Evolutionary conservation across 768 basidiomycete species (phyloP).

Genomic region (Hemileccinum impolitum): DNA sequence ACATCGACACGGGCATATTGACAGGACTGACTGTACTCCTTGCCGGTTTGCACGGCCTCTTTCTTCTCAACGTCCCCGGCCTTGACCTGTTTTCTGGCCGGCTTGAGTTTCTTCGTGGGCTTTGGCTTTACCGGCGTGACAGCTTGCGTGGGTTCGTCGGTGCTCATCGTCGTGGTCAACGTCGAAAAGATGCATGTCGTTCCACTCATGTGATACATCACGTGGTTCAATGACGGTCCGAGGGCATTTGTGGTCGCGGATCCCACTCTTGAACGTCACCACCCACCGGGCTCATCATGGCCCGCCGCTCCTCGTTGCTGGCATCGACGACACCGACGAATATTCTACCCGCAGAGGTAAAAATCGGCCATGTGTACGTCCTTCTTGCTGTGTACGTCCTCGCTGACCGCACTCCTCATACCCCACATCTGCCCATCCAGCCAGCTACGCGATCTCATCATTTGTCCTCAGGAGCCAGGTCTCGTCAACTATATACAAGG

Average conservation of each 20-base stretch:
- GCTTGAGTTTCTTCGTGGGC: conserved; percentile 68
- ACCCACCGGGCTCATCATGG: conserved; percentile 34
- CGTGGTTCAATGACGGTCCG: conserved; percentile 21
- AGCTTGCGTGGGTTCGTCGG: conserved; percentile 22
- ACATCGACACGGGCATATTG: background rate
- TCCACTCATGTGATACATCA: conserved; percentile 21
- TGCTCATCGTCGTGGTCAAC: conserved; percentile 29
- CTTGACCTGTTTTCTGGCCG: conserved; percentile 92
- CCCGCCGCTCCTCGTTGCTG: conserved; percentile 44
- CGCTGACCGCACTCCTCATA: conserved; percentile 8
- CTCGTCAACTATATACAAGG: conserved; percentile 60
- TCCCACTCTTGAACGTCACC: conserved; percentile 8
- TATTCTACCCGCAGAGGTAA: conserved; percentile 42
- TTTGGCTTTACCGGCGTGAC: conserved; percentile 21
- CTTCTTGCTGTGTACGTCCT: background rate
- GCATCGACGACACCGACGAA: conserved; percentile 41
- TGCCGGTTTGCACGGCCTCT: conserved; percentile 87
- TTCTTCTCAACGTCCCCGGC: conserved; percentile 87
- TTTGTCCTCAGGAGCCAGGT: conserved; percentile 66
- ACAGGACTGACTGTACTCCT: conserved; percentile 83
- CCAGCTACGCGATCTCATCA: conserved; percentile 75
- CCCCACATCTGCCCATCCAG: conserved; percentile 32
- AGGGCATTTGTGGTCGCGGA: conserved; percentile 1
- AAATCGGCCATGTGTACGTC: conserved; percentile 63
- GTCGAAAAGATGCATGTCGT: background rate